These are phyloP conservation scores for Metahyphopichia silvanorum DNA, from an alignment of 805 yeast genomes.

Conservation along the genomic window DNA sequence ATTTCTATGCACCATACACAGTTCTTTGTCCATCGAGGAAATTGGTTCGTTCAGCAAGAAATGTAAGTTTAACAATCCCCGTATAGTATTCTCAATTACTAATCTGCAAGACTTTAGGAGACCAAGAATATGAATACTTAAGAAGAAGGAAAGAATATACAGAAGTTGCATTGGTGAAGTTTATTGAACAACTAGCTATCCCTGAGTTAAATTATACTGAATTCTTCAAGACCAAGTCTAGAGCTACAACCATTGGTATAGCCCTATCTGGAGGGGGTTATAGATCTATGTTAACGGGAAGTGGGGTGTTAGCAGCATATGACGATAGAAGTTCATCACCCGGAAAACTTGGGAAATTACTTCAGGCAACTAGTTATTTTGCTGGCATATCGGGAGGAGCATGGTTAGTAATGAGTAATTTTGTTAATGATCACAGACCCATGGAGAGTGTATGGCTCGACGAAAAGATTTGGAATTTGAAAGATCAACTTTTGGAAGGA, in stretches of 20 bases:
- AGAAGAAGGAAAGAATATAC: conserved; percentile 25
- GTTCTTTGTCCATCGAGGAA: conserved; percentile 19
- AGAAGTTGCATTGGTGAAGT: conserved; percentile 20
- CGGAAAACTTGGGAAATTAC: conserved; percentile 46
- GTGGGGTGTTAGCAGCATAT: conserved; percentile 51
- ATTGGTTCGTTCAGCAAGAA: conserved; percentile 16
- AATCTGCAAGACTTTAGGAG: too few relatives aligned
- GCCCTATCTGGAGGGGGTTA: conserved; percentile 53
- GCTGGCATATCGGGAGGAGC: conserved; percentile 73
- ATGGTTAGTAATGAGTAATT: conserved; percentile 57
- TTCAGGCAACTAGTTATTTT: conserved; percentile 54
- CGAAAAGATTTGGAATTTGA: conserved; percentile 38
- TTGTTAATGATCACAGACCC: conserved; percentile 28
- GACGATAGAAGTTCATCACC: conserved; percentile 33
- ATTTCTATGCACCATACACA: conserved; percentile 26
- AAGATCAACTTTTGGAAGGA: conserved; percentile 52
- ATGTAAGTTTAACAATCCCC: too few relatives aligned
- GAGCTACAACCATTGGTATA: conserved; percentile 30
- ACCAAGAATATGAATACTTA: conserved; percentile 23
- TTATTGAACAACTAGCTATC: conserved; percentile 26
- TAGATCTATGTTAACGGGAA: conserved; percentile 58
- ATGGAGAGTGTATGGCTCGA: conserved; percentile 17
- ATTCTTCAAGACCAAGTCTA: conserved; percentile 13
- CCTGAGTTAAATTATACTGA: conserved; percentile 27
- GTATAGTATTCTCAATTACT: too few relatives aligned